Conservation (phyloP, 31 red algal genomes). For the Asparagopsis taxiformis region DNA sequence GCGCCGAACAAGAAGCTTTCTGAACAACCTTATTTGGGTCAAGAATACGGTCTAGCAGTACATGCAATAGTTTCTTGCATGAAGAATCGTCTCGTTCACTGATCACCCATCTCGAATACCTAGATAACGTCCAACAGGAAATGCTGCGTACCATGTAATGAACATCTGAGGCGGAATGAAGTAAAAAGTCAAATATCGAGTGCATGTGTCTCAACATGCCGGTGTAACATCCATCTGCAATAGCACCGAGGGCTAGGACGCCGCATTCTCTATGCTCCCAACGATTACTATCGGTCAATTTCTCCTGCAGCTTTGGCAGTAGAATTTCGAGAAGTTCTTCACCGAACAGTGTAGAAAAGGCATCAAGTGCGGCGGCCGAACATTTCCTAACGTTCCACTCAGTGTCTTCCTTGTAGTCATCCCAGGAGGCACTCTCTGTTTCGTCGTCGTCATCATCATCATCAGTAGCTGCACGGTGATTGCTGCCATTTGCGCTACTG, state of each 20-base stretch:
- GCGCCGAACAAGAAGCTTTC: slow-evolving; percentile 76
- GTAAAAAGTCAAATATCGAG: slow-evolving; percentile 56
- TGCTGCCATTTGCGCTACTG: slow-evolving; percentile 16
- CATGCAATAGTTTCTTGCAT: slow-evolving; percentile 41
- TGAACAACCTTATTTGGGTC: slow-evolving; percentile 77
- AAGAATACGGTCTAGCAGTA: slow-evolving; percentile 62
- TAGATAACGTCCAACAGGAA: slow-evolving; percentile 77
- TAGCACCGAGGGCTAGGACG: slow-evolving; percentile 82
- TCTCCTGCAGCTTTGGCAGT: slow-evolving; percentile 49
- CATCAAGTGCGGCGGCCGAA: slow-evolving; percentile 74
- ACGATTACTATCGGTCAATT: slow-evolving; percentile 26
- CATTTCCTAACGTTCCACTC: slow-evolving; percentile 80
- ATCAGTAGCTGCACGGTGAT: slow-evolving; percentile 8
- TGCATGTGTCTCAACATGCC: slow-evolving; percentile 59
- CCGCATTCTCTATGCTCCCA: slow-evolving; percentile 83
- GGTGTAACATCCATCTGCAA: slow-evolving; percentile 76
- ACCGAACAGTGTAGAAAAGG: slow-evolving; percentile 57
- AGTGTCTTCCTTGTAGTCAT: slow-evolving; percentile 25
- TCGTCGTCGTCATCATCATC: slow-evolving; percentile 66
- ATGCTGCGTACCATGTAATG: slow-evolving; percentile 85
- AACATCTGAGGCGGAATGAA: slow-evolving; percentile 42
- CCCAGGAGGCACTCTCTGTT: slow-evolving; percentile 18
- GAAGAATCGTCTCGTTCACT: slow-evolving; percentile 26
- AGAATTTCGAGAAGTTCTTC: slow-evolving; percentile 68
- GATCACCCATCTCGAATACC: slow-evolving; percentile 81